Conservation (phyloP, 225 moss, liverwort and hornwort genomes). For the Climacium dendroides region DNA sequence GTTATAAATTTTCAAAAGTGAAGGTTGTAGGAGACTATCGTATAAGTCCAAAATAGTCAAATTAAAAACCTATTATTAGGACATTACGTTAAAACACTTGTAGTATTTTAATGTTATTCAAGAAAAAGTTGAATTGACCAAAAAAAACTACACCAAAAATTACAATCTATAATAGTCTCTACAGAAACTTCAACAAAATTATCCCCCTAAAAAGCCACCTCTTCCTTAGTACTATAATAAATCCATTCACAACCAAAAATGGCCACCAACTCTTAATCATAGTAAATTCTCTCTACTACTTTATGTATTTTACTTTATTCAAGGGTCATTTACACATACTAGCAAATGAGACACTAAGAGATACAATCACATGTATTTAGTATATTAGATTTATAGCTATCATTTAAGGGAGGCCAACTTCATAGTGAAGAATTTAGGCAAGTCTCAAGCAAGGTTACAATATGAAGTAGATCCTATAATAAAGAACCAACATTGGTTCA, state of each 20-base stretch:
- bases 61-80: neutral
- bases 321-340: neutral
- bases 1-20: neutral
- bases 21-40: neutral
- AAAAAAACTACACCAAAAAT: neutral
- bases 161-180: fast-evolving
- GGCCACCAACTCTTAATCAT: no score
- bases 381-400: neutral
- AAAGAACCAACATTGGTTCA: no score
- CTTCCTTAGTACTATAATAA: neutral
- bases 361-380: fast-evolving
- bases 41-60: no score
- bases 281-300: no score
- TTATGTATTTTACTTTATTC: neutral
- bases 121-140: neutral
- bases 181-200: neutral
- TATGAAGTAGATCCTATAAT: no score
- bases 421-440: neutral
- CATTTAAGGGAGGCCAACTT: neutral
- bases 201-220: neutral
- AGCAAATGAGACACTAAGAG: fast-evolving
- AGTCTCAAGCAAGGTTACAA: neutral
- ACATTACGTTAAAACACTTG: neutral
- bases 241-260: neutral
- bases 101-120: neutral